Evolutionary conservation across 75 land plant species (phyloP), one percentile per base, ranked within the genome.

Genomic region (Sequoiadendron giganteum): DNA sequence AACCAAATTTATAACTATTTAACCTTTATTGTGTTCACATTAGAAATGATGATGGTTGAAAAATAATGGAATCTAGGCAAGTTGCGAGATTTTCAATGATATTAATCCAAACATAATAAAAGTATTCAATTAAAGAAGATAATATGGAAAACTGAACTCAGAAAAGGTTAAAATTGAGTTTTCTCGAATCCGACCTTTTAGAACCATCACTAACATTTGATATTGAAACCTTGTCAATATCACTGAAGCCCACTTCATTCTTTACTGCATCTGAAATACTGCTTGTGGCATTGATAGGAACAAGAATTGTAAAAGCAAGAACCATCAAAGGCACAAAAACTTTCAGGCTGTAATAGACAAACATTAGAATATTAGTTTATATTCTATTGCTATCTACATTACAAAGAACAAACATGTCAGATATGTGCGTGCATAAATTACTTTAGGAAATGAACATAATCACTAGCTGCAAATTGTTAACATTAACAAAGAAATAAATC

Each of bases 241-340:
- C 88, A 83, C 61, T 87, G 39, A 76, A 70, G n/a, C 55, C 58
- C 32, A 84, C 10, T 0, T 80, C 65, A 30, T 39, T 58, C 52
- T 49, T 68, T 14, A n/a, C 77, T 58, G 79, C 42, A 32, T 89
- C 28, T 42, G 32, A 42, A 43, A 45, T 85, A 36, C 48, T 36
- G 15, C 90, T 94, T 43, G 95, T 91, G n/a, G 85, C 85, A 87
- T 94, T 94, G 45, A 92, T 85, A 39, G 95, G 95, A 32, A 94
- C 86, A 68, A 93, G 90, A 58, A 94, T 85, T 28, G 82, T 1
- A 36, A 91, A 87, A 16, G 93, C 92, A 40, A 90, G 39, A 1
- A 94, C 40, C 89, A 88, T 89, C 87, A 93, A 56, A 68, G 94
- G 94, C 5, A 91, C 73, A 83, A 93, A 94, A 34, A 94, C 89